Evolutionary conservation across 768 basidiomycete genomes (phyloP).

Genomic region (Pisolithus orientalis): DNA sequence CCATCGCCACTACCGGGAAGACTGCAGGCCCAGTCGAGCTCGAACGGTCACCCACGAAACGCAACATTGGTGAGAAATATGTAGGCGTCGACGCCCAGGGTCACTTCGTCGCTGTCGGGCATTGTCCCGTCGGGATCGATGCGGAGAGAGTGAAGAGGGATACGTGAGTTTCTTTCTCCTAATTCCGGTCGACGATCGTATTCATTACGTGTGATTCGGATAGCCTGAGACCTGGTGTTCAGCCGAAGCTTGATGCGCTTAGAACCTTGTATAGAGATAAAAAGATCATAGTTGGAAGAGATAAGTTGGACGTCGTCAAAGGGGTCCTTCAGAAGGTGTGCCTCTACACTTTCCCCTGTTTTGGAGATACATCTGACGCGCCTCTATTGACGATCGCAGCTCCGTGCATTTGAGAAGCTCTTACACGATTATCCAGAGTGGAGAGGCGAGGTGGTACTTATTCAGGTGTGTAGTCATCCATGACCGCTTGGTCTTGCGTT

Average conservation of each 20-base stretch:
- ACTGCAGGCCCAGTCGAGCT: neutral
- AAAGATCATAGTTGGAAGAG: slow-evolving; percentile 96
- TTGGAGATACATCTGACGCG: neutral
- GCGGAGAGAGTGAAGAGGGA: slow-evolving; percentile 84
- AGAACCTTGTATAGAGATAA: slow-evolving; percentile 85
- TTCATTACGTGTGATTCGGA: neutral
- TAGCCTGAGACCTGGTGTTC: slow-evolving; percentile 71
- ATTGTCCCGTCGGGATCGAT: slow-evolving; percentile 95
- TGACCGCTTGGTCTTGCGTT: too few relatives aligned
- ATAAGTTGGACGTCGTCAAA: slow-evolving; percentile 98
- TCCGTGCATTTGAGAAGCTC: slow-evolving; percentile 93
- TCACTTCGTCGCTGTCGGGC: slow-evolving; percentile 72
- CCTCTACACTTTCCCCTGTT: neutral
- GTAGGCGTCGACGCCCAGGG: slow-evolving; percentile 78
- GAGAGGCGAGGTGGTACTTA: slow-evolving; percentile 83
- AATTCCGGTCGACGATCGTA: too few relatives aligned
- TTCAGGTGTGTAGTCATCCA: slow-evolving; percentile 22
- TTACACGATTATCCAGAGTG: slow-evolving; percentile 92
- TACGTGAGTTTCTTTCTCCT: slow-evolving; percentile 39
- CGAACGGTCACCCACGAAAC: too few relatives aligned
- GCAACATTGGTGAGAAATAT: slow-evolving; percentile 15
- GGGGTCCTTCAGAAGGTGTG: slow-evolving; percentile 90
- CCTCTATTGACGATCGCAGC: slow-evolving; percentile 32
- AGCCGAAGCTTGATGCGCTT: slow-evolving; percentile 86
- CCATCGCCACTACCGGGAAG: neutral